phyloP scores from a whole-genome alignment of 2,329 filamentous ascomycete genomes.

The Aureobasidium sp. region DNA sequence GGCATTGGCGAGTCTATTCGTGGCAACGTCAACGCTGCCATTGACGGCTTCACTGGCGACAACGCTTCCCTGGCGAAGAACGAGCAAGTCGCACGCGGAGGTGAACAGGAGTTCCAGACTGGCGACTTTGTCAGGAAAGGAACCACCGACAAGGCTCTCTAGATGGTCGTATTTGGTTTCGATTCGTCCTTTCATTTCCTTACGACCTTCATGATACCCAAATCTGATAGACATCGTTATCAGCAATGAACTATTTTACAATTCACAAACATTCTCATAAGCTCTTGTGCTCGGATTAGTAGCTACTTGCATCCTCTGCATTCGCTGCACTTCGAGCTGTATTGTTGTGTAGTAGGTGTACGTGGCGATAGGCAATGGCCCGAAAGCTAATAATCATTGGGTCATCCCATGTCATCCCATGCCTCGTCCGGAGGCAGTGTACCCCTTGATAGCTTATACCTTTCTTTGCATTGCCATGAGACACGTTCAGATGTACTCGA shows the following conservation, averaged over 20 bases:
- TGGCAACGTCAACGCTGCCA: slow-evolving; percentile 9
- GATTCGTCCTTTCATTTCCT: not conserved
- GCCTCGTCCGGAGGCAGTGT: not conserved
- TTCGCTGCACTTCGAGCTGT: not conserved
- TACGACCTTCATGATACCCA: slow-evolving; percentile 1
- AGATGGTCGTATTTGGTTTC: not conserved
- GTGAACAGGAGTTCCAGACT: slow-evolving; percentile 2
- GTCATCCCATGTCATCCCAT: too few relatives aligned
- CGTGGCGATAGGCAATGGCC: not conserved
- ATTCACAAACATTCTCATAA: not conserved
- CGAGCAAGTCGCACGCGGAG: slow-evolving; percentile 2
- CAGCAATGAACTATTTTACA: not conserved
- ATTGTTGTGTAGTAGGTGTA: not conserved
- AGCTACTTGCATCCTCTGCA: not conserved
- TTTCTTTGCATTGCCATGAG: not conserved
- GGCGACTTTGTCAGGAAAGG: slow-evolving; percentile 8
- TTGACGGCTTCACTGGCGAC: slow-evolving; percentile 11
- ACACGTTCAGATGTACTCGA: not conserved
- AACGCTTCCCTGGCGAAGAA: slow-evolving; percentile 5
- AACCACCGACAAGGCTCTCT: slow-evolving; percentile 9
- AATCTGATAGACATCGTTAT: not conserved
- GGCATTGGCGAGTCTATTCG: slow-evolving; percentile 13
- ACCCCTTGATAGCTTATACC: not conserved
- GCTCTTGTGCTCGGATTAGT: not conserved
- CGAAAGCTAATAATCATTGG: too few relatives aligned